phyloP scores from a whole-genome alignment of 1,139 yeast genomes.

The Meyerozyma athensensis region DNA sequence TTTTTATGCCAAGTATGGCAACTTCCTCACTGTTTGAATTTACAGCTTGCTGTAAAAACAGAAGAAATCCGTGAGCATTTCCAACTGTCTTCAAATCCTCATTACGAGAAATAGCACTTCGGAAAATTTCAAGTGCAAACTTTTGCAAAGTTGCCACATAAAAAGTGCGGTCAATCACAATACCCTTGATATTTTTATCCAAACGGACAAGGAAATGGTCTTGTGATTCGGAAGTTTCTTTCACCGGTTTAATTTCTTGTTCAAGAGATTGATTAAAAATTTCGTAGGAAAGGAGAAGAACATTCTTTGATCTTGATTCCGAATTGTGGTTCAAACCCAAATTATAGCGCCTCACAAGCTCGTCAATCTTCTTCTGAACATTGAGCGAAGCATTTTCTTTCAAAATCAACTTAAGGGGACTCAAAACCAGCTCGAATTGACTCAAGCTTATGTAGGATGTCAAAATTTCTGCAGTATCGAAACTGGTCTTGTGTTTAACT shows the following conservation, averaged over 20 bases:
- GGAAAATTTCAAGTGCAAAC: conserved; percentile 72
- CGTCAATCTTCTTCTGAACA: conserved; percentile 74
- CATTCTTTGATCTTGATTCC: conserved; percentile 52
- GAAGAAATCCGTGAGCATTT: conserved; percentile 70
- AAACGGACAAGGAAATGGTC: conserved; percentile 69
- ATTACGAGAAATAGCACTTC: conserved; percentile 66
- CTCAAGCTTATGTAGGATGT: conserved; percentile 61
- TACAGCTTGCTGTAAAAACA: conserved; percentile 59
- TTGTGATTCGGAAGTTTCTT: conserved; percentile 19
- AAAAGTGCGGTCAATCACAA: conserved; percentile 46
- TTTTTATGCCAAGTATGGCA: conserved; percentile 60
- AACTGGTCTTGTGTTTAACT: conserved; percentile 84
- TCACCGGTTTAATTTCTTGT: conserved; percentile 19
- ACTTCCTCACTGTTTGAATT: conserved; percentile 71
- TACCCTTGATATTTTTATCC: conserved; percentile 52
- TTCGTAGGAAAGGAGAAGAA: conserved; percentile 71
- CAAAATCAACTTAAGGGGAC: conserved; percentile 66
- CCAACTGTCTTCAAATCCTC: conserved; percentile 50
- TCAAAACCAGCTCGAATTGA: conserved; percentile 55
- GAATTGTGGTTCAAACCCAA: conserved; percentile 73
- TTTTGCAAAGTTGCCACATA: conserved; percentile 61
- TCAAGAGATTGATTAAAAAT: conserved; percentile 53
- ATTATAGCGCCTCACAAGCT: conserved; percentile 69
- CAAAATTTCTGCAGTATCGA: conserved; percentile 77
- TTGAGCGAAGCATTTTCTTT: conserved; percentile 63